Conservation (phyloP, 2,329 filamentous ascomycete species). For the Botryotinia convoluta region DNA sequence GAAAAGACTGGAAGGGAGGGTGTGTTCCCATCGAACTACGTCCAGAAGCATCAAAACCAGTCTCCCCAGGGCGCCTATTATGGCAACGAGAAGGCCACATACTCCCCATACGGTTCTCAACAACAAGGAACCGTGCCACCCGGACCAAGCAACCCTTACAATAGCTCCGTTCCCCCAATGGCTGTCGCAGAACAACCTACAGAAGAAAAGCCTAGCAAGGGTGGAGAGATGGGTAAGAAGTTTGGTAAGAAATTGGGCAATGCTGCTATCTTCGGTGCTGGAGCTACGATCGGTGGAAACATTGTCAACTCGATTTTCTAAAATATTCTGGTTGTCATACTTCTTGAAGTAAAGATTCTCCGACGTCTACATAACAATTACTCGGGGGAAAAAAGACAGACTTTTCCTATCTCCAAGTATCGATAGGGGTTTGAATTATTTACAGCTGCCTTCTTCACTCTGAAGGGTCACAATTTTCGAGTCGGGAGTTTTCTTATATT, state of each 20-base stretch:
- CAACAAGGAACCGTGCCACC: slow-evolving; percentile 40
- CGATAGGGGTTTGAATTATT: not conserved
- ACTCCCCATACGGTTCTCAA: slow-evolving; percentile 17
- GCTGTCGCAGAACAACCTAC: slow-evolving; percentile 60
- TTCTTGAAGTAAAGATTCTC: not conserved
- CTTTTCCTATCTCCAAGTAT: not conserved
- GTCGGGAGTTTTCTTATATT: not conserved
- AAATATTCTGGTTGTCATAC: slow-evolving; percentile 32
- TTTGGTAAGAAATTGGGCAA: slow-evolving; percentile 92
- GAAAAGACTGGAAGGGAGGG: slow-evolving; percentile 79
- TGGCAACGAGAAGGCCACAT: slow-evolving; percentile 30
- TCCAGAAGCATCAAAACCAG: slow-evolving; percentile 59
- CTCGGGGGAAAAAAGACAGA: not conserved
- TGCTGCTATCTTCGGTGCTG: slow-evolving; percentile 84
- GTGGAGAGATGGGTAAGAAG: slow-evolving; percentile 77
- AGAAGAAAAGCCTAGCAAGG: slow-evolving; percentile 46
- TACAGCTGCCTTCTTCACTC: not conserved
- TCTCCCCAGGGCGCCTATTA: slow-evolving; percentile 18
- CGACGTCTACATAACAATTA: not conserved
- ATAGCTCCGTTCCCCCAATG: slow-evolving; percentile 69
- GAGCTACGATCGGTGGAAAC: slow-evolving; percentile 85
- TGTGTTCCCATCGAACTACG: slow-evolving; percentile 94
- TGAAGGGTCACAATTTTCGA: not conserved
- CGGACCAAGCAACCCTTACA: slow-evolving; percentile 59
- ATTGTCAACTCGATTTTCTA: slow-evolving; percentile 90